Conservation (phyloP, 805 yeast genomes). For the Cyberlindnera lachancei region DNA sequence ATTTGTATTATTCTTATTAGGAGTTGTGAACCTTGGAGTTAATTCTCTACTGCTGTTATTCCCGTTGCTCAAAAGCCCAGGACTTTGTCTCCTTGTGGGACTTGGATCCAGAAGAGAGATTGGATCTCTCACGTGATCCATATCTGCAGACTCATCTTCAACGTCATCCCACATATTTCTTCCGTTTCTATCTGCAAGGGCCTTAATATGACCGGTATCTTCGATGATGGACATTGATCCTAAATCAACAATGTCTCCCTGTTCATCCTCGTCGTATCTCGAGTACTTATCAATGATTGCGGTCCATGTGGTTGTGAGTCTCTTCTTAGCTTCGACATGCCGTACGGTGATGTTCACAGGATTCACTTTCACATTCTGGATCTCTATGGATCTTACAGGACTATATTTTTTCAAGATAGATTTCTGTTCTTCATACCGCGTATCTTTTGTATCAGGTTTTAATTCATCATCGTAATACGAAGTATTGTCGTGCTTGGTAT, state of each 20-base stretch:
- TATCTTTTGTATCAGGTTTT: no score
- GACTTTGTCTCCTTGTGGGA: not conserved
- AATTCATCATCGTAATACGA: no score
- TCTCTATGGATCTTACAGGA: no score
- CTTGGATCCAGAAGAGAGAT: slow-evolving; percentile 1
- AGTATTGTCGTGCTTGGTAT: no score
- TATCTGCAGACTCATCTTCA: slow-evolving; percentile 3
- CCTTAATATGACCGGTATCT: slow-evolving; percentile 17
- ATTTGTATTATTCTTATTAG: no score
- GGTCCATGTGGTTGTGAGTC: slow-evolving; percentile 25
- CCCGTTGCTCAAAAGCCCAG: no score
- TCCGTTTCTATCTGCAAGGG: slow-evolving; percentile 3
- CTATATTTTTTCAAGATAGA: not conserved
- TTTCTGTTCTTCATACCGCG: not conserved
- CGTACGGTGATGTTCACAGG: not conserved
- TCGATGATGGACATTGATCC: slow-evolving; percentile 14
- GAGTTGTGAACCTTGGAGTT: no score
- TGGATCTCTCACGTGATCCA: slow-evolving; percentile 10
- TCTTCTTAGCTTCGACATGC: slow-evolving; percentile 15
- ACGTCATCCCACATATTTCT: slow-evolving; percentile 16
- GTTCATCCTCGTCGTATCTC: slow-evolving; percentile 21
- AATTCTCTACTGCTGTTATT: no score
- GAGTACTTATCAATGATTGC: slow-evolving; percentile 26
- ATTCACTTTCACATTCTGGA: slow-evolving; percentile 4
- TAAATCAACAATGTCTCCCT: slow-evolving; percentile 29